Conservation (phyloP, 2,329 filamentous ascomycete species). For the Fusarium secorum region DNA sequence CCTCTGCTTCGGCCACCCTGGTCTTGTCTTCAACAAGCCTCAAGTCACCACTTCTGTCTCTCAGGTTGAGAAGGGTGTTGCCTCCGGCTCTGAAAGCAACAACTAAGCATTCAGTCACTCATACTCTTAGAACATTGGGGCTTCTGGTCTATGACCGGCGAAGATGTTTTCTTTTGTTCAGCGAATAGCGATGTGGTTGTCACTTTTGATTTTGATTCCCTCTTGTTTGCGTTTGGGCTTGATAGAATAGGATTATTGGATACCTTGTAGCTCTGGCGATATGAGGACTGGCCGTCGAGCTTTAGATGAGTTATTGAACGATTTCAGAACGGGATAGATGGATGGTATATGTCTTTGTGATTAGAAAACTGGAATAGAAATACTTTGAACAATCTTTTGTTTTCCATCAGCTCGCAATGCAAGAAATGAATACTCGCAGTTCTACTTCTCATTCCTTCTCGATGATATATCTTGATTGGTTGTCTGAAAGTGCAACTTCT, state of each 20-base stretch:
- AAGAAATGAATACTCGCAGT: fast-evolving
- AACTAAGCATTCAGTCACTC: constrained; percentile 2
- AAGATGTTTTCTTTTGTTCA: constrained; percentile 20
- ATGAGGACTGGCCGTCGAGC: constrained; percentile 12
- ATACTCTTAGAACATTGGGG: neutral
- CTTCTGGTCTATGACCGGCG: neutral
- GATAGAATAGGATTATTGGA: constrained; percentile 28
- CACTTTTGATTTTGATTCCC: constrained; percentile 9
- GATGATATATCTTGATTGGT: neutral
- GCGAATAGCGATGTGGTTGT: constrained; percentile 16
- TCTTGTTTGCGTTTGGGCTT: neutral
- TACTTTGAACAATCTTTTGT: neutral
- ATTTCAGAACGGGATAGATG: constrained; percentile 1
- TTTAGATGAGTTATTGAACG: neutral
- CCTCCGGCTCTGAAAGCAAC: constrained; percentile 12
- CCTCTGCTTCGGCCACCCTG: constrained; percentile 54
- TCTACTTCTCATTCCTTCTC: neutral
- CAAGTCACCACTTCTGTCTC: constrained; percentile 16
- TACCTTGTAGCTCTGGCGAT: constrained; percentile 21
- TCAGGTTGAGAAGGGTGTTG: constrained; percentile 39
- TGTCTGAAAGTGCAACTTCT: neutral
- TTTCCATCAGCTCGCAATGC: neutral
- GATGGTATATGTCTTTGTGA: neutral
- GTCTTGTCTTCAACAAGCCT: constrained; percentile 48
- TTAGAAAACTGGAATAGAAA: neutral